Evolutionary conservation across 106 monocot species (phyloP).

Genomic region (Dactylorhiza incarnata): DNA sequence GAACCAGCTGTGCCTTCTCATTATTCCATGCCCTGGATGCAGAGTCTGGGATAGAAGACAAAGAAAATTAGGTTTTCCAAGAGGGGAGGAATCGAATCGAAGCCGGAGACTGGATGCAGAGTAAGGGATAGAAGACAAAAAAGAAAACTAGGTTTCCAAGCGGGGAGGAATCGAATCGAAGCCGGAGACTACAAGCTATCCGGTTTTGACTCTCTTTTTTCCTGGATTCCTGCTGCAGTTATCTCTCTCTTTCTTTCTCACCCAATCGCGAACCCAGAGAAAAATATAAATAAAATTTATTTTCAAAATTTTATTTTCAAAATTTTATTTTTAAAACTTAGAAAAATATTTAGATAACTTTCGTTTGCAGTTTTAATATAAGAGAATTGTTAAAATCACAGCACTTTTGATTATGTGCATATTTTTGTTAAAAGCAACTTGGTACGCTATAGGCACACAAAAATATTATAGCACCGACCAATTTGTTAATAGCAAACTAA

Average conservation of each 20-base stretch:
- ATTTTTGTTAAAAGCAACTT: no score
- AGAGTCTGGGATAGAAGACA: not conserved
- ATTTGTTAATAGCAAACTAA: no score
- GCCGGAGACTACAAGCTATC: not conserved
- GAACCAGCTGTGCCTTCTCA: not conserved
- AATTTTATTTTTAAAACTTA: no score
- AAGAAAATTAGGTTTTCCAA: not conserved
- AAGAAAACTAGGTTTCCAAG: not conserved
- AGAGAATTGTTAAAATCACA: no score
- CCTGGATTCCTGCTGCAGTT: not conserved
- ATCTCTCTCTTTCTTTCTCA: conserved; percentile 1
- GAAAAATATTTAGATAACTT: no score
- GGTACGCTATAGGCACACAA: no score
- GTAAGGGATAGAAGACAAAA: not conserved
- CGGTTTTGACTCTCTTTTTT: not conserved
- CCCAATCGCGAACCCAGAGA: not conserved
- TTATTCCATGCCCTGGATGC: not conserved
- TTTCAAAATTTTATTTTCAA: no score
- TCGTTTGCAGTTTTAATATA: no score
- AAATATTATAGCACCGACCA: no score
- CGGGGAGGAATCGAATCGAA: not conserved
- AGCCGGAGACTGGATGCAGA: not conserved
- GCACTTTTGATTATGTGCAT: no score
- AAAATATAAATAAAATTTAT: no score
- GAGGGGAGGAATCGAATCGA: not conserved